Evolutionary conservation across 495 filamentous ascomycete species (phyloP).

Genomic region (Bacidia gigantensis): DNA sequence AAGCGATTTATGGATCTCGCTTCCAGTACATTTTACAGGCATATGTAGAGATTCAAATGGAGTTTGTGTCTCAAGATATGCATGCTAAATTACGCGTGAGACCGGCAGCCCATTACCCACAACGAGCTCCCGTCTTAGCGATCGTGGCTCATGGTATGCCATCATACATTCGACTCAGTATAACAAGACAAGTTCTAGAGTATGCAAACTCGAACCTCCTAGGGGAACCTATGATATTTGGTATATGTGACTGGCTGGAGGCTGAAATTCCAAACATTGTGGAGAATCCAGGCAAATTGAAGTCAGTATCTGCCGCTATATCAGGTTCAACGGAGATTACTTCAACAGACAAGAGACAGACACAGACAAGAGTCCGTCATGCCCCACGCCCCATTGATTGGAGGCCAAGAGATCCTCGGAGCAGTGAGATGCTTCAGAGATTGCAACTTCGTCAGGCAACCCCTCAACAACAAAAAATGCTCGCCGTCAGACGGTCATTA

Average conservation of each 20-base stretch:
- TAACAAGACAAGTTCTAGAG: slow-evolving; percentile 61
- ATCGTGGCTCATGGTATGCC: slow-evolving; percentile 55
- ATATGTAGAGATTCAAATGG: slow-evolving; percentile 49
- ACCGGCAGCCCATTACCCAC: slow-evolving; percentile 52
- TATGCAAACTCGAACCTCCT: slow-evolving; percentile 52
- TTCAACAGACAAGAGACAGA: slow-evolving; percentile 2
- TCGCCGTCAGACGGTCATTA: slow-evolving; percentile 50
- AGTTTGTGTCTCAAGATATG: slow-evolving; percentile 26
- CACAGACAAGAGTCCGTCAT: not conserved
- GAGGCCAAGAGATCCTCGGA: slow-evolving; percentile 24
- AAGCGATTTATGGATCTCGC: slow-evolving; percentile 63
- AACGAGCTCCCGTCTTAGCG: slow-evolving; percentile 57
- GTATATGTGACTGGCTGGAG: slow-evolving; percentile 82
- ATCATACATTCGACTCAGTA: slow-evolving; percentile 81
- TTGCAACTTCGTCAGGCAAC: slow-evolving; percentile 42
- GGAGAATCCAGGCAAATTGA: slow-evolving; percentile 64
- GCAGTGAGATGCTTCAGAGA: slow-evolving; percentile 28
- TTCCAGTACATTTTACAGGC: slow-evolving; percentile 42
- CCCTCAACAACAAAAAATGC: slow-evolving; percentile 54
- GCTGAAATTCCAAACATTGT: slow-evolving; percentile 60
- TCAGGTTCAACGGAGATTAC: slow-evolving; percentile 14
- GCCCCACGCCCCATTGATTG: slow-evolving; percentile 23
- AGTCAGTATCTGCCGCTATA: slow-evolving; percentile 62
- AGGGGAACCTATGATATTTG: slow-evolving; percentile 81
- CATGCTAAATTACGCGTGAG: slow-evolving; percentile 36